These are phyloP conservation scores for Penicillium cinerascens DNA, from an alignment of 495 filamentous ascomycete species.

Conservation along the genomic window DNA sequence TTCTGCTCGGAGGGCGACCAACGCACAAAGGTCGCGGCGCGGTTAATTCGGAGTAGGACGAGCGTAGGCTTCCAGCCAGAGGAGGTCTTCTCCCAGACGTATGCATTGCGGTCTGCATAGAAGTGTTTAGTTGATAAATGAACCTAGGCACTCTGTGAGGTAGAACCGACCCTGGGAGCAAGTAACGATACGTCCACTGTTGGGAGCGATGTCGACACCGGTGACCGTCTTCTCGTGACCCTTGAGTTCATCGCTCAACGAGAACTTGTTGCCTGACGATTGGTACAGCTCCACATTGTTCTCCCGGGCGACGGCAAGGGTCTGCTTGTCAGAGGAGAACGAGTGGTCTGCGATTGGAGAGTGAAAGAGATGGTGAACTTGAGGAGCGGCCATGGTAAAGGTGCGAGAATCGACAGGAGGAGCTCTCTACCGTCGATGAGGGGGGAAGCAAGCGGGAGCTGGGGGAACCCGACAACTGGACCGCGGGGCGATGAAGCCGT, in stretches of 20 bases:
- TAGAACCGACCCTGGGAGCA: slow-evolving; percentile 79
- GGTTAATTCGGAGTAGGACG: slow-evolving; percentile 94
- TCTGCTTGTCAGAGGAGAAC: slow-evolving; percentile 87
- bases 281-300: slow-evolving; percentile 88
- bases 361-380: slow-evolving; percentile 96
- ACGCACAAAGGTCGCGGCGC: slow-evolving; percentile 92
- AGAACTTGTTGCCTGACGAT: slow-evolving; percentile 68
- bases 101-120: slow-evolving; percentile 85
- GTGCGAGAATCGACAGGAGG: slow-evolving; percentile 74
- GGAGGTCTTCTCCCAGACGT: slow-evolving; percentile 92
- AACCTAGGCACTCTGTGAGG: not conserved
- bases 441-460: slow-evolving; percentile 2
- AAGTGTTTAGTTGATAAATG: not conserved
- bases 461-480: slow-evolving; percentile 6
- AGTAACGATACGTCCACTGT: slow-evolving; percentile 87
- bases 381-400: slow-evolving; percentile 69
- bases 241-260: slow-evolving; percentile 83
- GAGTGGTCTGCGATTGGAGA: slow-evolving; percentile 95
- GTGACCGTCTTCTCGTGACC: slow-evolving; percentile 97
- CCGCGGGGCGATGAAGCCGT: slow-evolving; percentile 28
- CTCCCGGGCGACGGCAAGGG: slow-evolving; percentile 87
- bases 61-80: slow-evolving; percentile 95
- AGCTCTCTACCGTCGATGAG: slow-evolving; percentile 93
- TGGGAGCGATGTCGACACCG: slow-evolving; percentile 90
- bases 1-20: slow-evolving; percentile 97